A percentile compares a stretch with the other conserved stretches of the same genome.
phyloP scores from a whole-genome alignment of 768 basidiomycete genomes.

The Pleurotus tuoliensis region DNA sequence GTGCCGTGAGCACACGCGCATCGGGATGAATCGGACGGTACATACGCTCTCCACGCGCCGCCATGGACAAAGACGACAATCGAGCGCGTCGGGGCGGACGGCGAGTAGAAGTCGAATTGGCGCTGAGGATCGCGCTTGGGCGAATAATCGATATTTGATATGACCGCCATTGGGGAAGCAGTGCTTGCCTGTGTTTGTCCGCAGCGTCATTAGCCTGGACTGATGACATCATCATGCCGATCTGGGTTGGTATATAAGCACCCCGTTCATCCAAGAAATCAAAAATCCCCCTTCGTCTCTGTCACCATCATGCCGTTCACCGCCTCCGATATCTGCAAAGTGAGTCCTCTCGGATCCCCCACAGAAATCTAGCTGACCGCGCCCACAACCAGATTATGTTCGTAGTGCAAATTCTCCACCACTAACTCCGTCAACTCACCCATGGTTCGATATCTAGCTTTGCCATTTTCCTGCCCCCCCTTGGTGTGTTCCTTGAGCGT shows the following conservation, averaged over 20 bases:
- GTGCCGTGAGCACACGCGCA: background rate
- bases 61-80: conserved; percentile 60
- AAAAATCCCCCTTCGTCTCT: background rate
- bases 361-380: too few relatives aligned
- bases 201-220: background rate
- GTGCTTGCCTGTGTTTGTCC: too few relatives aligned
- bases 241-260: conserved; percentile 2
- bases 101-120: conserved; percentile 41
- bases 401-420: background rate
- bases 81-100: background rate
- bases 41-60: conserved; percentile 80
- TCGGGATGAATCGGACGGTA: conserved; percentile 7
- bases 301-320: conserved; percentile 59
- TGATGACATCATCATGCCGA: conserved; percentile 3
- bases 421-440: conserved; percentile 12
- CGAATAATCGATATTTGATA: conserved; percentile 35
- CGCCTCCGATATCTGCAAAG: conserved; percentile 75
- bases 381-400: conserved; percentile 36
- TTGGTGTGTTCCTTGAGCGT: conserved; percentile 86
- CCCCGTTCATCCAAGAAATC: background rate
- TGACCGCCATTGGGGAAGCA: background rate
- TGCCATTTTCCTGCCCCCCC: conserved; percentile 74
- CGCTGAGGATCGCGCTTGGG: conserved; percentile 28
- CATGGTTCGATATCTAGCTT: conserved; percentile 37
- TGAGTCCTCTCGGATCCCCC: conserved; percentile 22